These are phyloP conservation scores for Colletotrichum sp. DNA, from an alignment of 2,329 filamentous ascomycete genomes.

Conservation along the genomic window DNA sequence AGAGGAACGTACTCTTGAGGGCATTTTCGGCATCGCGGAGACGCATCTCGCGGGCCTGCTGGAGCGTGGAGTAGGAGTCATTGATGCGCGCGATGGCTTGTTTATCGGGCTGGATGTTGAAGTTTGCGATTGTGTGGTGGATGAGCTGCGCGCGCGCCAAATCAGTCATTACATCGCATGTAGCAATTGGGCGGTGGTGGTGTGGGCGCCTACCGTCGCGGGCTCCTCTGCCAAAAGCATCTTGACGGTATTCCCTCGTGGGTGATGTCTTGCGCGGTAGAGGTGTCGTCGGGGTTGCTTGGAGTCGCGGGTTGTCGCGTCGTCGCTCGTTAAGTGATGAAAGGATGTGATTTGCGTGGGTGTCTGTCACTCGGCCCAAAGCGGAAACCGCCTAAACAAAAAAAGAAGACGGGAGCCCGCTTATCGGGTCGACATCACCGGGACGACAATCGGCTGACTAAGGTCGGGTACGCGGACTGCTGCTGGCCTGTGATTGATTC, in stretches of 20 bases:
- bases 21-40: constrained; percentile 72
- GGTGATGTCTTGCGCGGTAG: no score
- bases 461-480: not conserved
- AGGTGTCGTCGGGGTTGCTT: not conserved
- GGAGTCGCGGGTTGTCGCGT: not conserved
- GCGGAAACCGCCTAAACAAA: constrained; percentile 15
- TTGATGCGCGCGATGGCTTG: constrained; percentile 81
- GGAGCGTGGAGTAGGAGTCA: constrained; percentile 83
- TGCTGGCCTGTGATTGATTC: not conserved
- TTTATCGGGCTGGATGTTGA: constrained; percentile 92
- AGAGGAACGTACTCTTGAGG: constrained; percentile 59
- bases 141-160: constrained; percentile 69
- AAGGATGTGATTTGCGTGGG: not conserved
- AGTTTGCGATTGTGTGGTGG: constrained; percentile 89
- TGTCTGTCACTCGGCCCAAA: not conserved
- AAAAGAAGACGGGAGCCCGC: not conserved
- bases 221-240: constrained; percentile 97
- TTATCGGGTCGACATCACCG: constrained; percentile 27
- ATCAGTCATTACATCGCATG: not conserved
- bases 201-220: constrained; percentile 66
- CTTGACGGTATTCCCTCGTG: constrained; percentile 39
- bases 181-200: not conserved
- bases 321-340: not conserved
- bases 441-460: constrained; percentile 34
- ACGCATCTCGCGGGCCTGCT: constrained; percentile 81